phyloP scores from a whole-genome alignment of 1,284 basidiomycete species.

The Phenoliferia sp. region DNA sequence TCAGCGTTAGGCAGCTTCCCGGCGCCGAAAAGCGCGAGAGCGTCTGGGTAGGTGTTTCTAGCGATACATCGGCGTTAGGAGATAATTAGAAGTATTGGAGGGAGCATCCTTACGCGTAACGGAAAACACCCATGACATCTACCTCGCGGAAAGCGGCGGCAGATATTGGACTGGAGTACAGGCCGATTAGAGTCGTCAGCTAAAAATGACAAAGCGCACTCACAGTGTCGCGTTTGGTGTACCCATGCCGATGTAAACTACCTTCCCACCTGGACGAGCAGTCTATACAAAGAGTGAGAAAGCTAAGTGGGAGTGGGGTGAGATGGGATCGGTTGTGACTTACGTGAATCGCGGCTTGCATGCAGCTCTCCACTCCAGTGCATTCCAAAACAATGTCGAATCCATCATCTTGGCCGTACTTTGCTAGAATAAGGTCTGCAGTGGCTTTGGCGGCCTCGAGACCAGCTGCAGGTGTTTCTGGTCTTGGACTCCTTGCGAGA shows the following conservation, averaged over 20 bases:
- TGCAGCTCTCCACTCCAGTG: conserved; percentile 73
- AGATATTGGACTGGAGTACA: conserved; percentile 58
- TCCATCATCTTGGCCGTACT: conserved; percentile 55
- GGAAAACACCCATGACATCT: conserved; percentile 82
- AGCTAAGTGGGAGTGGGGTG: not conserved
- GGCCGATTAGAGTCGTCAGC: not conserved
- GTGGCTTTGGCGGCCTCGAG: conserved; percentile 63
- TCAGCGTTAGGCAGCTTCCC: conserved; percentile 60
- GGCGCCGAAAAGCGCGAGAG: conserved; percentile 64
- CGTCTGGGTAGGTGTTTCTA: conserved; percentile 79
- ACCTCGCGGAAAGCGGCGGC: conserved; percentile 82
- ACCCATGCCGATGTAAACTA: conserved; percentile 94
- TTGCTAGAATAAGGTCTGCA: conserved; percentile 52
- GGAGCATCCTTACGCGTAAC: conserved; percentile 41
- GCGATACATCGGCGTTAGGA: conserved; percentile 54
- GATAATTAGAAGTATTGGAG: not conserved
- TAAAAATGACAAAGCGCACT: not conserved
- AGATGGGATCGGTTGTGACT: conserved; percentile 3
- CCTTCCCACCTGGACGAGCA: conserved; percentile 75
- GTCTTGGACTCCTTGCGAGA: conserved; percentile 51
- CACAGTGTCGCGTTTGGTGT: conserved; percentile 65
- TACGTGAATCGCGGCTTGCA: conserved; percentile 38
- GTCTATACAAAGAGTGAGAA: conserved; percentile 49
- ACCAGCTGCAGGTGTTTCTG: conserved; percentile 49
- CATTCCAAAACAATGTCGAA: conserved; percentile 93